Conservation (phyloP, 2,329 filamentous ascomycete species). For the Cladosporium halotolerans region DNA sequence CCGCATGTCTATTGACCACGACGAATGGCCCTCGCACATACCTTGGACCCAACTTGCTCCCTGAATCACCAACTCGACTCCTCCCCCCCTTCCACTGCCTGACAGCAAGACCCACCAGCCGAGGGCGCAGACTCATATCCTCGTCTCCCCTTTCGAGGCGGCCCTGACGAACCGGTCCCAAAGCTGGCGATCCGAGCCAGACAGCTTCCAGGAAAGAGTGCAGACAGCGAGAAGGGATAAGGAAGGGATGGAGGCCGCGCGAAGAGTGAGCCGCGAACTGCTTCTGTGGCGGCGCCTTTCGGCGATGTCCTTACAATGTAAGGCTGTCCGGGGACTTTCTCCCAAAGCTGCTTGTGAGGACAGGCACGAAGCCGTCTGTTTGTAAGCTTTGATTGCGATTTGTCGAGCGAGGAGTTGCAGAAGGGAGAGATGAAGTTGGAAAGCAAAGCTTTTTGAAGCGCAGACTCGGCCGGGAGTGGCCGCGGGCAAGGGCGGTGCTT, state of each 20-base stretch:
- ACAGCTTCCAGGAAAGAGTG: conserved; percentile 39
- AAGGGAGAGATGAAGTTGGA: conserved; percentile 29
- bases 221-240: conserved; percentile 46
- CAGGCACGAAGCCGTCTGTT: conserved; percentile 56
- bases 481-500: conserved; percentile 37
- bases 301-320: conserved; percentile 57
- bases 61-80: conserved; percentile 30
- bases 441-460: conserved; percentile 16
- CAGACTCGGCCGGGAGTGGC: conserved; percentile 37
- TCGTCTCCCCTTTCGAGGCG: conserved; percentile 53
- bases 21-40: conserved; percentile 65
- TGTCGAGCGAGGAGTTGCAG: conserved; percentile 89
- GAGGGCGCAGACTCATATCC: conserved; percentile 76
- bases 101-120: conserved; percentile 27
- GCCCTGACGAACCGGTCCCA: conserved; percentile 43
- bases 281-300: conserved; percentile 99
- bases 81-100: conserved; percentile 29
- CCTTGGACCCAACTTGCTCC: conserved; percentile 41
- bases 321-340: conserved; percentile 99
- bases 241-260: conserved; percentile 46
- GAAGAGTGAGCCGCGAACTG: conserved; percentile 70
- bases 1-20: conserved; percentile 98
- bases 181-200: conserved; percentile 30
- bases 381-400: conserved; percentile 99
- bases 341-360: conserved; percentile 70